A percentile compares a stretch with the other conserved stretches of the same genome.
These are phyloP conservation scores for Fusarium sp. DNA, from an alignment of 2,329 filamentous ascomycete species.

Conservation along the genomic window DNA sequence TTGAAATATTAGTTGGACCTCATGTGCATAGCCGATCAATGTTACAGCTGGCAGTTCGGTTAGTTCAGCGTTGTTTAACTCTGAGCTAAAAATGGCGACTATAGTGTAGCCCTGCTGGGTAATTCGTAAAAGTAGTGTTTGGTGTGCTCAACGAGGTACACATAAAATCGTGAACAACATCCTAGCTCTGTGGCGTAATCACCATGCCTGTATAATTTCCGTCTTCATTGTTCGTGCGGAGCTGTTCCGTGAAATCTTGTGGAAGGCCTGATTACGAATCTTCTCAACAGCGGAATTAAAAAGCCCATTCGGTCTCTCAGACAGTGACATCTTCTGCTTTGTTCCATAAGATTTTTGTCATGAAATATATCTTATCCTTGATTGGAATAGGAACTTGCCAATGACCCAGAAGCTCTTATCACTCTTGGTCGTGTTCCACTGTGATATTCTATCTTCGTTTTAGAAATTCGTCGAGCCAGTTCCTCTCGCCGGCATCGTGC, in stretches of 20 bases:
- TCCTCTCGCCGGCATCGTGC: no score
- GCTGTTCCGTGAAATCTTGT: background rate
- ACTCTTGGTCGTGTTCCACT: accelerated
- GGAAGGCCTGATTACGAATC: no score
- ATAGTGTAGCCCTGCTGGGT: background rate
- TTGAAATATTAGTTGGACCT: background rate
- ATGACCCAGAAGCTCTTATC: accelerated
- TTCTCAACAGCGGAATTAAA: no score
- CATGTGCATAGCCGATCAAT: background rate
- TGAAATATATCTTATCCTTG: background rate
- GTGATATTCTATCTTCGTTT: background rate
- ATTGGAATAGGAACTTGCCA: background rate
- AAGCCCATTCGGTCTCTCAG: no score
- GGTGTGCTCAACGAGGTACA: background rate
- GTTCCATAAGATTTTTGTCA: accelerated
- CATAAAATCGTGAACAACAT: background rate
- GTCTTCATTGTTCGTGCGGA: background rate
- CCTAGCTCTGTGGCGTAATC: background rate
- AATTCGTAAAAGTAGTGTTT: background rate
- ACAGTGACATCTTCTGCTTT: no score
- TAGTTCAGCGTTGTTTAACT: background rate
- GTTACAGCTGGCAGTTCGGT: background rate
- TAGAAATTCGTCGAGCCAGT: background rate
- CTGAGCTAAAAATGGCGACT: background rate
- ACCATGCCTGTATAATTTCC: constrained; percentile 9